Base-by-base conservation (phyloP, 2,329 filamentous ascomycete genomes). In the Colletotrichum higginsianum region DNA sequence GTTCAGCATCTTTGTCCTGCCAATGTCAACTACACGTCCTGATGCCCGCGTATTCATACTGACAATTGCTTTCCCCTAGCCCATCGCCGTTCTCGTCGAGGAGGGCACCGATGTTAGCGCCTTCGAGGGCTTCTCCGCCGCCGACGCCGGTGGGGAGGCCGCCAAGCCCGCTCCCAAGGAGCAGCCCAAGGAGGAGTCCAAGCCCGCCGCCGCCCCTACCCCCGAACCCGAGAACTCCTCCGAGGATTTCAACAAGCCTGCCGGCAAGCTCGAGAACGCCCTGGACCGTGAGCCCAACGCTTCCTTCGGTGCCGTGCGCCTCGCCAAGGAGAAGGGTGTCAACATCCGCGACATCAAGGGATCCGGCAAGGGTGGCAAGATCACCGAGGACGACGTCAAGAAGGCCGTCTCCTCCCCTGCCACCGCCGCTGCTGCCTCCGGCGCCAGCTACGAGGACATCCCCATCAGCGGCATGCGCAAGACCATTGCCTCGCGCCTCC, bases 381-480 rank as follows among this genome's bases (percentile, higher is more conserved):
- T 98, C 84, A 97, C 94, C 78, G 94, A 95, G 86, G 91, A 94
- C 80, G 96, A 98, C 83, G 90, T 98, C 79, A 96, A 98, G 87
- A 98, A 97, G 86, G 92, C 89, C 81, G 86, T 90, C 80, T 87
- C 93, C 75, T 82, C 86, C 73, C 83, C 87, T 55, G 82, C 85
- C 40, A 84, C 86, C 64, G 84, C 88, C 60, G 82, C 85, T 30
- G 82, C 84, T 53, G 84, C 89, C 62, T 85, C 89, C 71, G 90
- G 86, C 57, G 88, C 94, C 72, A 85, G 89, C 71, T 98, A 93
- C 85, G 92, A 95, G 84, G 96, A 99, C 81, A 90, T 90, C 73
- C 94, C 95, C 74, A 90, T 95, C 77, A 93, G 89, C 79, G 93
- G 93, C 82, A 99, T 99, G 96, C 95, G 96, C 88, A 98, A 98